Percentiles rank a stretch among this genome's conserved stretches.
Conservation (phyloP, 2,329 filamentous ascomycete genomes). For the Aspergillus costaricaensis region DNA sequence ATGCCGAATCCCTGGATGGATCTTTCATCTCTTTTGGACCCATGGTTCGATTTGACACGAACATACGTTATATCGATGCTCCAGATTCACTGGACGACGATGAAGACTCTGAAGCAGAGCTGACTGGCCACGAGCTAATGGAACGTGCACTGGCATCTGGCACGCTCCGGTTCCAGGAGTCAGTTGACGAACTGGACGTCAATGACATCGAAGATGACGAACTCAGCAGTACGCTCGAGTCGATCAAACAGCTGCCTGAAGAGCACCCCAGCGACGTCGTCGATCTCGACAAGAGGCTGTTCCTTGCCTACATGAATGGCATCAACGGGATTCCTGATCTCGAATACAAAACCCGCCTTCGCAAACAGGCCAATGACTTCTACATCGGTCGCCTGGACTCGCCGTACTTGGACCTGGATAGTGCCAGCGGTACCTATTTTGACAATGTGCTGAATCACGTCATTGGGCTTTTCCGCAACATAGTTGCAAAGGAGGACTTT, state of each 20-base stretch:
- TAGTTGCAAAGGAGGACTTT: constrained; percentile 41
- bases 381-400: constrained; percentile 32
- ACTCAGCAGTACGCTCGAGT: constrained; percentile 20
- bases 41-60: constrained; percentile 37
- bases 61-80: constrained; percentile 39
- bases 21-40: constrained; percentile 41
- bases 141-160: constrained; percentile 33
- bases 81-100: constrained; percentile 28
- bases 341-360: constrained; percentile 38
- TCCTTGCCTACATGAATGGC: constrained; percentile 46
- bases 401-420: constrained; percentile 37
- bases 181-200: constrained; percentile 20
- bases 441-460: constrained; percentile 41
- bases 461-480: constrained; percentile 43
- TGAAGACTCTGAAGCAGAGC: constrained; percentile 24
- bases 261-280: constrained; percentile 41
- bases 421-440: constrained; percentile 36
- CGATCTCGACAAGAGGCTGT: constrained; percentile 42
- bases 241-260: constrained; percentile 31
- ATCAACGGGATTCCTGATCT: constrained; percentile 39
- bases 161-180: constrained; percentile 21
- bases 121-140: constrained; percentile 47
- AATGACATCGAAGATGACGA: constrained; percentile 17
- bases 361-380: constrained; percentile 37
- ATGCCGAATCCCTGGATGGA: constrained; percentile 37